phyloP scores from a whole-genome alignment of 2,329 filamentous ascomycete species.

The Fusarium sp. region DNA sequence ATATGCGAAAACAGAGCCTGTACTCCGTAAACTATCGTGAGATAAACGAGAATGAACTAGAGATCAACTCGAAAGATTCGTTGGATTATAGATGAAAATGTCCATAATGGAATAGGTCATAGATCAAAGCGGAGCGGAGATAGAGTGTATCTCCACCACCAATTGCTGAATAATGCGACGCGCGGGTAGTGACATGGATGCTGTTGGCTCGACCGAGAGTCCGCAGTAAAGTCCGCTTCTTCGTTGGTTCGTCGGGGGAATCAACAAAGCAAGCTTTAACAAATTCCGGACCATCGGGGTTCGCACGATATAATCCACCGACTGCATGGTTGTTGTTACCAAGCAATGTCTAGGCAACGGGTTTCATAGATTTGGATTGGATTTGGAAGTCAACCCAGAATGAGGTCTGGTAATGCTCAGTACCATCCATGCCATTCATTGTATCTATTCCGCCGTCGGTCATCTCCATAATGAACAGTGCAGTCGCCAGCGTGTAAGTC shows the following conservation, averaged over 20 bases:
- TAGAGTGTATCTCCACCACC: conserved; percentile 7
- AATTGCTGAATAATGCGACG: conserved; percentile 34
- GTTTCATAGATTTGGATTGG: not conserved
- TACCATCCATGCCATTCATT: not conserved
- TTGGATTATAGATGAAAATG: conserved; percentile 3
- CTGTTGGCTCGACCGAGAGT: conserved; percentile 9
- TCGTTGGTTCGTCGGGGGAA: not conserved
- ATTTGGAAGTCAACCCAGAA: not conserved
- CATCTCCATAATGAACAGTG: not conserved
- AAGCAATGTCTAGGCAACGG: not conserved
- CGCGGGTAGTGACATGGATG: not conserved
- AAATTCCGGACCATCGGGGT: conserved; percentile 13
- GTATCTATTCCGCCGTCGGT: not conserved
- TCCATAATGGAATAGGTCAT: conserved; percentile 11
- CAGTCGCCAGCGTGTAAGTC: not conserved
- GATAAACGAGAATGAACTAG: not conserved
- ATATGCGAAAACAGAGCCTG: not conserved
- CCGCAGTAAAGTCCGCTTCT: conserved; percentile 28
- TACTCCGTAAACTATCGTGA: not conserved
- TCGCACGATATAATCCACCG: not conserved
- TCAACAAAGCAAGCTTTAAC: not conserved
- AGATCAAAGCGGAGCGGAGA: conserved; percentile 30
- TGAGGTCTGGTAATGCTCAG: not conserved
- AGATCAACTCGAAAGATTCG: conserved; percentile 1
- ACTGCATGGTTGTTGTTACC: conserved; percentile 4